Base-by-base conservation (phyloP, 306 rosid species). In the Comarum palustre region DNA sequence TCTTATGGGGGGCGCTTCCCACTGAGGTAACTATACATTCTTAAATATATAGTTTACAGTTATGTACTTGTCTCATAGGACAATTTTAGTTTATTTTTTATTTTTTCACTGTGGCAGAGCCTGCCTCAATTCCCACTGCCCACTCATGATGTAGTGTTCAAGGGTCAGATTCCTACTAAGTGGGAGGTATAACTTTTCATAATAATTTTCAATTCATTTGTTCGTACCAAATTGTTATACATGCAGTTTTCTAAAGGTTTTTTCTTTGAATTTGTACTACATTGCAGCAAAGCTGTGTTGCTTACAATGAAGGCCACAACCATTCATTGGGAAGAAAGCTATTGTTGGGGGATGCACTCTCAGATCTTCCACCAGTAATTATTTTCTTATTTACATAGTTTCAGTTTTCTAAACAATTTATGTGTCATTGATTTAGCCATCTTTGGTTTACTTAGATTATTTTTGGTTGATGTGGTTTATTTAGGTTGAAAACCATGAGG, bases 41-140 rank as follows among this genome's bases (percentile, higher is more conserved):
- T 2, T 10, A 27, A 25, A 58, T 58, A 13, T 5, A 14, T 13
- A 16, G 13, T 8, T 27, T 3, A 12, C 7, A 2, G 5, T 9
- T 24, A 15, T 41, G 16, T 27, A 54, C 9, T 42, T n/a, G n/a
- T 48, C 24, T 29, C 6, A 27, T 57, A 1, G 20, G 4, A 63
- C 75, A 43, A 65, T 36, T 36, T 8, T 39, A 9, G 2, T 12
- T 42, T 10, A 2, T 42, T 1, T 45, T 4, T 6, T 12, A 20
- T 66, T 6, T 48, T 52, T 52, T 3, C n/a, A 59, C 0, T 60
- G 48, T 71, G 62, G 81, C 84, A 93, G 98, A 86, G 54, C 42
- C 73, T 93, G 73, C 98, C 98, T 57, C 93, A 79, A 46, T 93
- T 83, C 65, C 93, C 98, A 15, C 83, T 93, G 32, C 98, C 98